Conservation (phyloP, 768 basidiomycete species). For the Agaricus subrufescens region DNA sequence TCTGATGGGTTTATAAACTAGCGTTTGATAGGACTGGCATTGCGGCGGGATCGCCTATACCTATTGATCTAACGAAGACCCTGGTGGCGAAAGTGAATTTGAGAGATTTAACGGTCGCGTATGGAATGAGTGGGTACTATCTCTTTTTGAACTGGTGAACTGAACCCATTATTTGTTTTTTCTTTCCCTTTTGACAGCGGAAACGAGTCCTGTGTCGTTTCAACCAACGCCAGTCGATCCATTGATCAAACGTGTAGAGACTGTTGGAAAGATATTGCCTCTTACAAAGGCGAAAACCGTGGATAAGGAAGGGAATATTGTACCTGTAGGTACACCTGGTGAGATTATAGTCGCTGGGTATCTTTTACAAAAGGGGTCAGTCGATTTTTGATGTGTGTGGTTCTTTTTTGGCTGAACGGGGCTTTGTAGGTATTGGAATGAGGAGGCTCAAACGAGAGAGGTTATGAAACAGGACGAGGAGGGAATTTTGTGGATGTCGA, state of each 20-base stretch:
- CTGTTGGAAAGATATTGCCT: conserved; percentile 72
- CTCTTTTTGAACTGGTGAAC: neutral
- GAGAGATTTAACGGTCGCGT: conserved; percentile 68
- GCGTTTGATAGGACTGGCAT: conserved; percentile 61
- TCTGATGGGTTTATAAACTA: neutral
- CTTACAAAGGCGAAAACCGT: conserved; percentile 77
- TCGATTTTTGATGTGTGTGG: neutral
- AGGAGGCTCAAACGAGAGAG: conserved; percentile 58
- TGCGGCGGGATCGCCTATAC: conserved; percentile 75
- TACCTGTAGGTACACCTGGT: conserved; percentile 71
- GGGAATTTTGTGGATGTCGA: conserved; percentile 75
- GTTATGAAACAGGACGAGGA: conserved; percentile 53
- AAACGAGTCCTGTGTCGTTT: conserved; percentile 83
- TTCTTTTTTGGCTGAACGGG: neutral
- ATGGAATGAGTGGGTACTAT: conserved; percentile 75
- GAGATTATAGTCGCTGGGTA: conserved; percentile 76
- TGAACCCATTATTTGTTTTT: no score
- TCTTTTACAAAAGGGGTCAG: conserved; percentile 73
- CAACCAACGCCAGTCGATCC: conserved; percentile 71
- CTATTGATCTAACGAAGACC: conserved; percentile 73
- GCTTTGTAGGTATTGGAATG: conserved; percentile 65
- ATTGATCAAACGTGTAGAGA: conserved; percentile 72
- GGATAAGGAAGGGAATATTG: conserved; percentile 49
- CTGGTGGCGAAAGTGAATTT: conserved; percentile 67
- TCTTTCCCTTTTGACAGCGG: conserved; percentile 37